Conservation (phyloP, 306 rosid genomes). For the Trifolium repens region DNA sequence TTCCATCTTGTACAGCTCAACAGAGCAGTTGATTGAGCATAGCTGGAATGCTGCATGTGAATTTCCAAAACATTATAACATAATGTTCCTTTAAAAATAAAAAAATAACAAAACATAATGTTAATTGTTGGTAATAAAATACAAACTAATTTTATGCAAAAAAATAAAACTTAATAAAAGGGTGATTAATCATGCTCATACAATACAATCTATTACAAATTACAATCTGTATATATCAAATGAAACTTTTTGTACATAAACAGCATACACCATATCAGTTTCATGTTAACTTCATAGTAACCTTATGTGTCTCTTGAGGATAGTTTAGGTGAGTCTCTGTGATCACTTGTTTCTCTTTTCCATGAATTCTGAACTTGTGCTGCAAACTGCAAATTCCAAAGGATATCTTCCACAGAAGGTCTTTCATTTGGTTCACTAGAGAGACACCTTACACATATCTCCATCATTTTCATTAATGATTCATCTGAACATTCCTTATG, state of each 20-base stretch:
- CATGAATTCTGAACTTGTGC: conserved; percentile 84
- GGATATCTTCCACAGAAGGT: conserved; percentile 89
- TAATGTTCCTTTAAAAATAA: no score
- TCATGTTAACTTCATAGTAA: conserved; percentile 17
- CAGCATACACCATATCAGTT: conserved; percentile 24
- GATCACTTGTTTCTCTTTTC: conserved; percentile 52
- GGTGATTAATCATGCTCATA: no score
- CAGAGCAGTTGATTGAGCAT: no score
- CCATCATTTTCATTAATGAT: conserved; percentile 84
- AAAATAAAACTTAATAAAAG: background rate
- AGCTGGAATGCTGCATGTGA: no score
- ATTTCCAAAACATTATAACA: no score
- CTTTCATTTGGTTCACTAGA: conserved; percentile 56
- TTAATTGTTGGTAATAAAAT: no score
- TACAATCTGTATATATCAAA: background rate
- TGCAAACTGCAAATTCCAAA: conserved; percentile 96
- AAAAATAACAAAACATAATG: no score
- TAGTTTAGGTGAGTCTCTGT: conserved; percentile 51
- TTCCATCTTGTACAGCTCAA: no score
- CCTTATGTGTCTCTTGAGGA: conserved; percentile 42
- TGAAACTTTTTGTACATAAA: conserved; percentile 42
- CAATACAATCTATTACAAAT: background rate
- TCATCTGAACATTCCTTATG: conserved; percentile 81
- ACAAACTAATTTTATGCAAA: no score
- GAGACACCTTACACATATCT: conserved; percentile 84